phyloP scores from a whole-genome alignment of 2,329 filamentous ascomycete genomes.

The Fusarium sp. region DNA sequence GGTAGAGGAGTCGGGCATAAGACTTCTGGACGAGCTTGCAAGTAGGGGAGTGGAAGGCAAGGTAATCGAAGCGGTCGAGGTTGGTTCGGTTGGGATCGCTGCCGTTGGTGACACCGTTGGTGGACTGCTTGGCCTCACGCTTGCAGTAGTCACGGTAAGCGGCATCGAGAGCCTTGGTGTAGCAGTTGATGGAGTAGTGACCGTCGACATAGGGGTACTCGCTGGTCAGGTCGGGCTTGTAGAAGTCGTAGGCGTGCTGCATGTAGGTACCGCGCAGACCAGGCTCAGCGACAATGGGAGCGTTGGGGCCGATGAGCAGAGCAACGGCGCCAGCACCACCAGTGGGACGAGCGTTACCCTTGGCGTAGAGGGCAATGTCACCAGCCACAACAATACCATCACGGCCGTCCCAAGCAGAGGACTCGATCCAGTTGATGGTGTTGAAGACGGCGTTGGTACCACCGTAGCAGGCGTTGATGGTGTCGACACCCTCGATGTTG shows the following conservation, averaged over 20 bases:
- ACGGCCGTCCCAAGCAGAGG: conserved; percentile 86
- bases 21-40: conserved; percentile 92
- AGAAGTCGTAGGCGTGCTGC: conserved; percentile 89
- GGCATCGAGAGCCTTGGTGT: conserved; percentile 82
- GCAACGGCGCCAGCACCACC: conserved; percentile 84
- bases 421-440: conserved; percentile 87
- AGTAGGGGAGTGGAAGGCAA: conserved; percentile 85
- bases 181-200: conserved; percentile 85
- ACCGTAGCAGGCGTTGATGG: conserved; percentile 87
- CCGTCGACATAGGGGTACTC: conserved; percentile 90
- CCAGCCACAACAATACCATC: conserved; percentile 84
- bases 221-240: conserved; percentile 89
- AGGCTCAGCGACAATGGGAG: conserved; percentile 80
- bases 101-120: conserved; percentile 64
- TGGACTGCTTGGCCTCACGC: conserved; percentile 72
- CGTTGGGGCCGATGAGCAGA: conserved; percentile 82
- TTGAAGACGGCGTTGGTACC: conserved; percentile 89
- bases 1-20: conserved; percentile 85
- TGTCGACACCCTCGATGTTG: conserved; percentile 87
- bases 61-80: conserved; percentile 85
- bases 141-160: conserved; percentile 85
- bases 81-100: conserved; percentile 65
- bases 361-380: conserved; percentile 88
- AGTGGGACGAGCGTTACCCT: conserved; percentile 83
- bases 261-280: conserved; percentile 85